A percentile compares a stretch with the other conserved stretches of the same genome.
Evolutionary conservation across 2,329 filamentous ascomycete species (phyloP).

Genomic region (Magnaporthiopsis incrustans): DNA sequence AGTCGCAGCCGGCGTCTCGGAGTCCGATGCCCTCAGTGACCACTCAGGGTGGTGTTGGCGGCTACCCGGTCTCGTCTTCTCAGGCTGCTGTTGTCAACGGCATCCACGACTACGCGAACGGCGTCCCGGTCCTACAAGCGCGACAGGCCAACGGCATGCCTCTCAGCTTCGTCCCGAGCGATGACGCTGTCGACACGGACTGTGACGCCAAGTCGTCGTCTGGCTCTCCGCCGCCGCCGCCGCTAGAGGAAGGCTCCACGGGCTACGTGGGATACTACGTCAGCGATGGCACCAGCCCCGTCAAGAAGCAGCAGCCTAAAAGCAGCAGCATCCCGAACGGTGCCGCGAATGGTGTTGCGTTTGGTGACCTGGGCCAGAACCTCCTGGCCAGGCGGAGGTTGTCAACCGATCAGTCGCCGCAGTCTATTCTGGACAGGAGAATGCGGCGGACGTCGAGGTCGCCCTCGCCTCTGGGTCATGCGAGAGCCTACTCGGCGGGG

Average conservation of each 20-base stretch:
- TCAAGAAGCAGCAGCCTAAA: constrained; percentile 14
- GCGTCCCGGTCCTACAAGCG: constrained; percentile 25
- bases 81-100: constrained; percentile 25
- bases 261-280: constrained; percentile 30
- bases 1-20: constrained; percentile 57
- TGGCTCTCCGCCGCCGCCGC: constrained; percentile 31
- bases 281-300: constrained; percentile 21
- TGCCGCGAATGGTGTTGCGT: constrained; percentile 25
- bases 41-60: constrained; percentile 14
- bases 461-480: constrained; percentile 46
- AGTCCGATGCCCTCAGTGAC: constrained; percentile 19
- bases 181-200: constrained; percentile 31
- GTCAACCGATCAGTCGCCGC: constrained; percentile 46
- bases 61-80: constrained; percentile 17
- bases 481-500: constrained; percentile 34
- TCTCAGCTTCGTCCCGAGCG: constrained; percentile 50
- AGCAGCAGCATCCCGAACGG: constrained; percentile 25
- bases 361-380: constrained; percentile 37
- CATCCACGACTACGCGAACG: constrained; percentile 26
- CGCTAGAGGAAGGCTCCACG: constrained; percentile 35
- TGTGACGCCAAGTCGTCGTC: constrained; percentile 33
- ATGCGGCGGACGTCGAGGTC: constrained; percentile 47
- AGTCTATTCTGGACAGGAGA: constrained; percentile 43
- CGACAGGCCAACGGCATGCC: constrained; percentile 40
- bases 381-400: constrained; percentile 34